These are phyloP conservation scores for Yarrowia sp. DNA, from an alignment of 805 yeast species.

Conservation along the genomic window DNA sequence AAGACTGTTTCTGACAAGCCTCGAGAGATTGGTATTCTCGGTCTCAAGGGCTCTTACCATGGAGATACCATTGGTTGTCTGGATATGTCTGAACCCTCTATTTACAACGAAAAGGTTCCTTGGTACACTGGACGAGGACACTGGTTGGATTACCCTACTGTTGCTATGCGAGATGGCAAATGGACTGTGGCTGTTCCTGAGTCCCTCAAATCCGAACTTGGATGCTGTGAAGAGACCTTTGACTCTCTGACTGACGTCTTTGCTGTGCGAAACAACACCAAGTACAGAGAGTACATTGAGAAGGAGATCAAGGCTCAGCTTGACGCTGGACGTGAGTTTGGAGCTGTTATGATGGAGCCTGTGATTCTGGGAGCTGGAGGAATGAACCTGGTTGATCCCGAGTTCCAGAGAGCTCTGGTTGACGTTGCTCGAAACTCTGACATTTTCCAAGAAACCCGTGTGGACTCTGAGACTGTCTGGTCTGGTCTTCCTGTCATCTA, in stretches of 20 bases:
- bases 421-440: slow-evolving; percentile 30
- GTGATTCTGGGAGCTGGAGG: slow-evolving; percentile 36
- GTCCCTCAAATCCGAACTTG: slow-evolving; percentile 20
- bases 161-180: slow-evolving; percentile 30
- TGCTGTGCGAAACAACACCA: slow-evolving; percentile 27
- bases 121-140: slow-evolving; percentile 35
- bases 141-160: slow-evolving; percentile 35
- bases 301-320: slow-evolving; percentile 24
- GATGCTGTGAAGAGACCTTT: slow-evolving; percentile 23
- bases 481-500: slow-evolving; percentile 33
- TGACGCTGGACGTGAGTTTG: slow-evolving; percentile 31
- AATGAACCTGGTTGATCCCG: slow-evolving; percentile 34
- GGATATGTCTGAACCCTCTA: slow-evolving; percentile 35
- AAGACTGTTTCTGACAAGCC: slow-evolving; percentile 20
- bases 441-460: slow-evolving; percentile 24
- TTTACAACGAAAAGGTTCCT: slow-evolving; percentile 33
- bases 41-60: slow-evolving; percentile 34
- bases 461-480: slow-evolving; percentile 28
- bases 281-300: slow-evolving; percentile 29
- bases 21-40: slow-evolving; percentile 31
- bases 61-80: slow-evolving; percentile 36
- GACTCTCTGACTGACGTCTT: slow-evolving; percentile 28
- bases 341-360: slow-evolving; percentile 35
- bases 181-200: slow-evolving; percentile 32
- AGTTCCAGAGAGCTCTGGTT: slow-evolving; percentile 33